Conservation (phyloP, 306 rosid genomes). For the Citrullus colocynthis region DNA sequence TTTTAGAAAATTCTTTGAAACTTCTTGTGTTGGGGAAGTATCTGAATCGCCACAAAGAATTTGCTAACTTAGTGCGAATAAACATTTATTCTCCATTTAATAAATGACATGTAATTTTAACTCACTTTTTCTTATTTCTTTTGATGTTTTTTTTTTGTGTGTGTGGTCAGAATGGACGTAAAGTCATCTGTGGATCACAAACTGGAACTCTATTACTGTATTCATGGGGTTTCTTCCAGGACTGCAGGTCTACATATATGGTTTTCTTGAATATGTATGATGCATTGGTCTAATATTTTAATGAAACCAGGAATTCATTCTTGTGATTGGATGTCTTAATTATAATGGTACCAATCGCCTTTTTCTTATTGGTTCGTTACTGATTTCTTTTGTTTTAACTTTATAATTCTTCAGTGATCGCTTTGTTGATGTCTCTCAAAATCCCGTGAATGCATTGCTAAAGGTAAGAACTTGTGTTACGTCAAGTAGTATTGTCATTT, state of each 20-base stretch:
- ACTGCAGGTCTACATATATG: conserved; percentile 52
- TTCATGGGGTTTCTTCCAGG: conserved; percentile 89
- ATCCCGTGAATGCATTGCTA: conserved; percentile 65
- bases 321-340: background rate
- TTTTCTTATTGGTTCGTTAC: conserved; percentile 4
- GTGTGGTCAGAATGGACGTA: conserved; percentile 63
- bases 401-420: conserved; percentile 54
- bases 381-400: conserved; percentile 16
- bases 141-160: background rate
- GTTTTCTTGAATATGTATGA: background rate
- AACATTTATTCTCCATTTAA: background rate
- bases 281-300: background rate
- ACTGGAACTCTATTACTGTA: conserved; percentile 57
- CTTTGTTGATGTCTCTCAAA: conserved; percentile 59
- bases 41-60: background rate
- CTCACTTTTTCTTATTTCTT: background rate
- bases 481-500: background rate
- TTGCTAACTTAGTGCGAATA: background rate
- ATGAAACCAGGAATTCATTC: background rate
- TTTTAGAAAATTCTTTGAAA: background rate
- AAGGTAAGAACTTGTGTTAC: conserved; percentile 33
- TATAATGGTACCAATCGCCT: background rate
- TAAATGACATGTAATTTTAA: background rate
- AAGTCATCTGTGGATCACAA: conserved; percentile 83
- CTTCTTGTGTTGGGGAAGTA: background rate